A percentile compares a stretch with the other conserved stretches of the same genome.
Conservation (phyloP, 371 early-diverging fungal genomes). For the Saksenaea oblongispora region DNA sequence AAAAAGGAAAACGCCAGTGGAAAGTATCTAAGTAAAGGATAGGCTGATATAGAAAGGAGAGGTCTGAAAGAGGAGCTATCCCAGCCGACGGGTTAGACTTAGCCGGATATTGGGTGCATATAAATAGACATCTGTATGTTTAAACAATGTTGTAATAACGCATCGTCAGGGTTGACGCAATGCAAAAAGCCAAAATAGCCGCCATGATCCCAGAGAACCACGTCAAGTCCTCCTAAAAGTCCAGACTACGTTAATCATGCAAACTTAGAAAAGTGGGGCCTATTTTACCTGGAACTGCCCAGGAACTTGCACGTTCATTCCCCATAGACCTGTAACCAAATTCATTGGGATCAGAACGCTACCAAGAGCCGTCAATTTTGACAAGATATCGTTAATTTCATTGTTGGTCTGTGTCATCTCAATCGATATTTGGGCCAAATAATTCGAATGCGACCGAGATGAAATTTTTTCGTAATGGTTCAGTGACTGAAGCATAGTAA, state of each 20-base stretch:
- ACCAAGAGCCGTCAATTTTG: conserved; percentile 89
- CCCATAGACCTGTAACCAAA: conserved; percentile 90
- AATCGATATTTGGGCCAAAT: conserved; percentile 94
- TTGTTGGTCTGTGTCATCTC: conserved; percentile 95
- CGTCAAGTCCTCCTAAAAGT: conserved; percentile 41
- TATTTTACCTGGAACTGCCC: conserved; percentile 56
- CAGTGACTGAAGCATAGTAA: conserved; percentile 90
- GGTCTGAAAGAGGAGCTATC: too few relatives aligned
- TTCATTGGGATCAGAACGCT: conserved; percentile 95
- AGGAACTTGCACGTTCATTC: conserved; percentile 87
- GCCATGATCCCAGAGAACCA: conserved; percentile 70
- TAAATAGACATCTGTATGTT: not conserved
- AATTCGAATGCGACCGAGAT: conserved; percentile 90
- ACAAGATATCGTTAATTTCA: conserved; percentile 87
- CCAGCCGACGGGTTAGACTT: too few relatives aligned
- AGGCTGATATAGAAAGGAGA: too few relatives aligned
- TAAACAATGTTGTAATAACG: conserved; percentile 35
- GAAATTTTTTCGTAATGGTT: conserved; percentile 91
- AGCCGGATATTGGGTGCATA: too few relatives aligned
- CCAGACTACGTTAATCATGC: not conserved
- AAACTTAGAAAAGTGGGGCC: not conserved
- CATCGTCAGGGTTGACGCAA: conserved; percentile 39
- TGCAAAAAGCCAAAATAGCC: conserved; percentile 36
- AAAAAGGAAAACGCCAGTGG: not conserved
- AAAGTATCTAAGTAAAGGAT: too few relatives aligned